These are phyloP conservation scores for Coccomyxa sp. DNA, from an alignment of 139 green algal genomes.

Conservation along the genomic window DNA sequence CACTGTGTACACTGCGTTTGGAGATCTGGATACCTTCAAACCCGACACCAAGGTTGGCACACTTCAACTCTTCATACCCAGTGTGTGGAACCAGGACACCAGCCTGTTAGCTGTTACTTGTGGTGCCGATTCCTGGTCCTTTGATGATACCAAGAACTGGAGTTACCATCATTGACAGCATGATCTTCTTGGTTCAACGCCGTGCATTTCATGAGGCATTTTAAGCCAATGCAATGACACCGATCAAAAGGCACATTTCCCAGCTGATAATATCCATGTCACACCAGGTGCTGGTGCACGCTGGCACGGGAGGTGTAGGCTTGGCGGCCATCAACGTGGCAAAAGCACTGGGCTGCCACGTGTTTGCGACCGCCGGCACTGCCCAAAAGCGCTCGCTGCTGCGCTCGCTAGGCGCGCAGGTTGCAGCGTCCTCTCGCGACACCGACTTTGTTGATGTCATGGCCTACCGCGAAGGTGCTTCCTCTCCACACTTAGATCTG, in stretches of 20 bases:
- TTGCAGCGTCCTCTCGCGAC: conserved; percentile 55
- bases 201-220: no score
- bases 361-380: conserved; percentile 66
- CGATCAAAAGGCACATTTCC: no score
- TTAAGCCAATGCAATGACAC: no score
- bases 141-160: background rate
- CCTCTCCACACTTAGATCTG: no score
- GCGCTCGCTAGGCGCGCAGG: conserved; percentile 37
- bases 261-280: no score
- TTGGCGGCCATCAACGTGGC: conserved; percentile 63
- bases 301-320: conserved; percentile 51
- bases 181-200: background rate
- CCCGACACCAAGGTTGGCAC: background rate
- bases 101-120: no score
- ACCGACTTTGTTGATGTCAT: conserved; percentile 56
- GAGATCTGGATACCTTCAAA: conserved; percentile 1
- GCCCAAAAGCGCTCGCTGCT: conserved; percentile 62
- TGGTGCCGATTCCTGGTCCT: no score
- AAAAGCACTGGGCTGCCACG: conserved; percentile 20
- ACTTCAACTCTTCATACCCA: no score
- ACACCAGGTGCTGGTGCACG: conserved; percentile 45
- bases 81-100: no score
- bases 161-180: background rate
- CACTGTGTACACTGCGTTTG: conserved; percentile 49
- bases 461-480: background rate